Conservation (phyloP, 208 protist species). For the Vickermania spadyakhi region DNA sequence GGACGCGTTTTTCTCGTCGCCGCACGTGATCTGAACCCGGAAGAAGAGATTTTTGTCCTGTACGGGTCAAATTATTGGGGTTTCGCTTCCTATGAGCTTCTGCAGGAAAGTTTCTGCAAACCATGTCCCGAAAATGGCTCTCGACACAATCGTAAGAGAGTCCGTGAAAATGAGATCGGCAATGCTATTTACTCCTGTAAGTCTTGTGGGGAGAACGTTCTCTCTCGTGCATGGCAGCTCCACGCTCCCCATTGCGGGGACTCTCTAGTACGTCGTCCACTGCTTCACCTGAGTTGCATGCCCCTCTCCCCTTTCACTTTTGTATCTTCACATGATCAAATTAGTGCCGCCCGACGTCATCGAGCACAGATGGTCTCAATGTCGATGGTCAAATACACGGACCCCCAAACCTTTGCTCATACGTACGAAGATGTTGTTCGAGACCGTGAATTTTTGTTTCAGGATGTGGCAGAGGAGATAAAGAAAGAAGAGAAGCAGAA, state of each 20-base stretch:
- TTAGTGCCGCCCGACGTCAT: conserved; percentile 21
- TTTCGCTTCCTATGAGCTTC: conserved; percentile 45
- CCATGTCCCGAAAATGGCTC: not conserved
- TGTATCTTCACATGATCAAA: conserved; percentile 21
- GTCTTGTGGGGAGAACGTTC: conserved; percentile 39
- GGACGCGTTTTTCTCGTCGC: conserved; percentile 80
- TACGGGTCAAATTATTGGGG: conserved; percentile 88
- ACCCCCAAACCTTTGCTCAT: conserved; percentile 74
- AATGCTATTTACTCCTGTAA: conserved; percentile 37
- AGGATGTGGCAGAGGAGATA: conserved; percentile 10
- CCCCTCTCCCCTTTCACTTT: conserved; percentile 64
- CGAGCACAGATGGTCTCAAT: conserved; percentile 27
- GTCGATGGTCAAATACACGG: conserved; percentile 57
- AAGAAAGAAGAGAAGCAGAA: too few relatives aligned
- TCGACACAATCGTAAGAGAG: too few relatives aligned
- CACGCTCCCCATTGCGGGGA: conserved; percentile 66
- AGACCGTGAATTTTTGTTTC: conserved; percentile 55
- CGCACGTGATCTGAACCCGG: conserved; percentile 49
- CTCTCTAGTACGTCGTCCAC: conserved; percentile 22
- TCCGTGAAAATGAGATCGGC: too few relatives aligned
- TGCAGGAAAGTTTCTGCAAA: not conserved
- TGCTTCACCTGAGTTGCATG: conserved; percentile 48
- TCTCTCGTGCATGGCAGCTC: conserved; percentile 27
- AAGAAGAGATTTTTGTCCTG: conserved; percentile 73
- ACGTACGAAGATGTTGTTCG: conserved; percentile 69